phyloP scores from a whole-genome alignment of 2,329 filamentous ascomycete species.

The Aspergillus proliferans region DNA sequence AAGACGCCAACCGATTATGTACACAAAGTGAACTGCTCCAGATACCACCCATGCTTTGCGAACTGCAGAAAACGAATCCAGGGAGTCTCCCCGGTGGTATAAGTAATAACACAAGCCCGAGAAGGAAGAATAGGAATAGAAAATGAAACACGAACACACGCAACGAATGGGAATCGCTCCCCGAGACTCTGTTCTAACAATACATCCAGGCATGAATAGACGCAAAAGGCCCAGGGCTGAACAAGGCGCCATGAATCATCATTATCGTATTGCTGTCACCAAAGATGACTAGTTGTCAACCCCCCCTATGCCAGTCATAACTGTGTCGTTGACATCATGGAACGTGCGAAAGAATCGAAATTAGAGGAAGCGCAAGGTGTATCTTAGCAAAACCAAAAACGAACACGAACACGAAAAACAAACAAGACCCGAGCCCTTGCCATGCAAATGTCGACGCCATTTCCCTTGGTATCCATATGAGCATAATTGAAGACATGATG shows the following conservation, averaged over 20 bases:
- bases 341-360: slow-evolving; percentile 4
- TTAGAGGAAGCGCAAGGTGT: slow-evolving; percentile 3
- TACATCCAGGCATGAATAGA: slow-evolving; percentile 17
- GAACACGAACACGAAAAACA: slow-evolving; percentile 4
- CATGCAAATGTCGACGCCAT: slow-evolving; percentile 16
- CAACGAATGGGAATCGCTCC: slow-evolving; percentile 11
- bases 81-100: slow-evolving; percentile 26
- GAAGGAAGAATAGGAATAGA: slow-evolving; percentile 10
- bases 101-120: slow-evolving; percentile 29
- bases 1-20: slow-evolving; percentile 11
- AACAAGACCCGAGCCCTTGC: slow-evolving; percentile 8
- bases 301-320: slow-evolving; percentile 6
- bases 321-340: slow-evolving; percentile 11
- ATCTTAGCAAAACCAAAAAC: slow-evolving; percentile 2
- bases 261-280: slow-evolving; percentile 15
- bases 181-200: slow-evolving; percentile 6
- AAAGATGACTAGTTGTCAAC: slow-evolving; percentile 3
- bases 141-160: slow-evolving; percentile 13
- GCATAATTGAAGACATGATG: slow-evolving; percentile 3
- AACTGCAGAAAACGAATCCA: slow-evolving; percentile 12
- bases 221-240: slow-evolving; percentile 2
- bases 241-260: slow-evolving; percentile 15
- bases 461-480: slow-evolving; percentile 5
- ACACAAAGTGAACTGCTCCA: slow-evolving; percentile 10
- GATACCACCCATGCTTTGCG: slow-evolving; percentile 4